Base-by-base conservation (phyloP, 768 basidiomycete genomes). In the Lactarius hatsudake region DNA sequence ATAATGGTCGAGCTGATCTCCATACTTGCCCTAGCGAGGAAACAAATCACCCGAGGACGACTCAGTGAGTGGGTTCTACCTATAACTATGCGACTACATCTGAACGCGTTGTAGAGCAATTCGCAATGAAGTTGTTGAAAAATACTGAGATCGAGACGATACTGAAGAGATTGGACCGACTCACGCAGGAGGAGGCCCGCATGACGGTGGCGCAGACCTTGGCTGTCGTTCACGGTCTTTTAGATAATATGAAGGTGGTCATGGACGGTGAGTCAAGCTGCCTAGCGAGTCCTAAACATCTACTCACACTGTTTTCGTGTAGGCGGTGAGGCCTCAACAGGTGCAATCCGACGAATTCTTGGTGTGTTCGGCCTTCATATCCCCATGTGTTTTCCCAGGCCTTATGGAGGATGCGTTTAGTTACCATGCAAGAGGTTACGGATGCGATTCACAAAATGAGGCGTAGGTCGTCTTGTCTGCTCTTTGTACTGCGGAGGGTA, bases 111-210 rank as follows among this genome's bases (percentile, higher is more conserved):
- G 13, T 18, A 65, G 64, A 61, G n/a, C 59, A 61, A n/a, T 65
- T 65, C 17, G 51, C 53, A 3, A 61, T 55, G 30, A 55, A 42
- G 6, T 26, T 65, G 8, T 36, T 65, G 9, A 28, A 28, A 20
- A 59, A 60, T 28, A 60, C 32, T 1, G 42, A 65, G 5, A 43
- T 65, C 6, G 38, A 60, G 51, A 13, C n/a, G 0, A 59, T 61
- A n/a, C 28, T 65, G 5, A 51, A 45, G 17, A 55, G 59, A 34
- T 32, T 65, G 40, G 64, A 65, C 59, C 43, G 64, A 30, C 64
- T 65, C 59, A 65, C 64, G 3, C 12, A 43, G 10, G 64, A 65
- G 5, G 64, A 65, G 40, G 45, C 59, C 18, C 59, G 48, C 15
- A 43, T 60, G 64, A 43, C 59, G 12, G 53, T 34, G 13, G 40